These are phyloP conservation scores for Arabidopsis lyrata DNA, from an alignment of 441 rosid species.

Conservation along the genomic window DNA sequence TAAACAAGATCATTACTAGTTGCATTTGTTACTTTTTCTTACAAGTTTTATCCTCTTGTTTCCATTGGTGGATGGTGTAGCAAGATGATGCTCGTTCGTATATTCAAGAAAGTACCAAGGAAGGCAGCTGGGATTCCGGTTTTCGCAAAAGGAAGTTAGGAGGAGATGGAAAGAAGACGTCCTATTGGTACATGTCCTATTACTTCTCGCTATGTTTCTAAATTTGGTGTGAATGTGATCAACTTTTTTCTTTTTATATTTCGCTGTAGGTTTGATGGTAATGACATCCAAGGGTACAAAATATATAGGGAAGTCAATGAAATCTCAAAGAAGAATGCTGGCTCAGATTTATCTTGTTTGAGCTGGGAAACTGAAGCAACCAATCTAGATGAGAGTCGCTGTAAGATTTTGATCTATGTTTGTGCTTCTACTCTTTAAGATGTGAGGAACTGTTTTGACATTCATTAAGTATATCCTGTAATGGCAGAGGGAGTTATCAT, in stretches of 20 bases:
- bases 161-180: slow-evolving; percentile 62
- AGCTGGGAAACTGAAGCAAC: slow-evolving; percentile 88
- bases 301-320: slow-evolving; percentile 65
- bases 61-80: slow-evolving; percentile 53
- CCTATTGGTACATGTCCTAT: slow-evolving; percentile 63
- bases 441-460: slow-evolving; percentile 26
- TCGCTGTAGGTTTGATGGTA: slow-evolving; percentile 74
- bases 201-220: slow-evolving; percentile 10
- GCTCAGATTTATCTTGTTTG: slow-evolving; percentile 44
- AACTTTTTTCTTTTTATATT: slow-evolving; percentile 26
- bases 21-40: slow-evolving; percentile 17
- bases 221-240: slow-evolving; percentile 37
- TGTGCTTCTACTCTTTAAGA: no score
- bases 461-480: slow-evolving; percentile 29
- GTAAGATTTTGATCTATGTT: slow-evolving; percentile 56
- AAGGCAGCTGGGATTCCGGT: slow-evolving; percentile 52
- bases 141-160: slow-evolving; percentile 73
- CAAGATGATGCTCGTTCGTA: slow-evolving; percentile 70
- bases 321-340: slow-evolving; percentile 44
- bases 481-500: slow-evolving; percentile 69
- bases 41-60: no score
- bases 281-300: slow-evolving; percentile 68
- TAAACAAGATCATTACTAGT: slow-evolving; percentile 22
- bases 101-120: slow-evolving; percentile 60
- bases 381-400: slow-evolving; percentile 61